Percentiles rank a stretch among this genome's conserved stretches.
Evolutionary conservation across 2,329 filamentous ascomycete species (phyloP).

Genomic region (Dactylellina sp.): DNA sequence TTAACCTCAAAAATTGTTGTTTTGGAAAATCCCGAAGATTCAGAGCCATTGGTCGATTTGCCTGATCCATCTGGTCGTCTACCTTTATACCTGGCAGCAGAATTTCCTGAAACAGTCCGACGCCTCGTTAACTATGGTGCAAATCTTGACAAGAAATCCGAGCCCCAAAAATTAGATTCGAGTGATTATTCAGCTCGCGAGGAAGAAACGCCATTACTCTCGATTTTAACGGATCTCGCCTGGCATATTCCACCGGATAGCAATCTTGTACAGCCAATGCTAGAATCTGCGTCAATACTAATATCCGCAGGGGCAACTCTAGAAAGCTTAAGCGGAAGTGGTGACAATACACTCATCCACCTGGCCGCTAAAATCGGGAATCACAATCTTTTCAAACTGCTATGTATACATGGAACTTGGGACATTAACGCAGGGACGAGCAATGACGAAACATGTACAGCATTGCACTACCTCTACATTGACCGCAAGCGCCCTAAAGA

Average conservation of each 20-base stretch:
- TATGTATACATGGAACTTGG: slow-evolving; percentile 18
- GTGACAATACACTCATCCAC: slow-evolving; percentile 4
- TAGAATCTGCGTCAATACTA: slow-evolving; percentile 1
- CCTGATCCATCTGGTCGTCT: slow-evolving; percentile 2
- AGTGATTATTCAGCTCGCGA: not conserved
- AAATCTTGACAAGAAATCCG: not conserved
- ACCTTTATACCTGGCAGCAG: slow-evolving; percentile 17
- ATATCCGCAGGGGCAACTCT: slow-evolving; percentile 4
- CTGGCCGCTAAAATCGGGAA: not conserved
- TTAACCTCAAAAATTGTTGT: not conserved
- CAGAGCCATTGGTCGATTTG: not conserved
- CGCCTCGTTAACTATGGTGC: slow-evolving; percentile 11
- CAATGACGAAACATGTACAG: not conserved
- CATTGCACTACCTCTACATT: slow-evolving; percentile 6
- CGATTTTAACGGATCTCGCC: not conserved
- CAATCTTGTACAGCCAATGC: not conserved
- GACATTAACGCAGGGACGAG: not conserved
- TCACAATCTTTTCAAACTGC: slow-evolving; percentile 18
- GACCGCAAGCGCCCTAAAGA: not conserved
- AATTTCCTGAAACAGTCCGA: slow-evolving; percentile 13
- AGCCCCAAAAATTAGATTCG: not conserved
- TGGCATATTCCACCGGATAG: not conserved
- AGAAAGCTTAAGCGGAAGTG: not conserved
- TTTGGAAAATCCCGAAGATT: not conserved
- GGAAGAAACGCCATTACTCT: slow-evolving; percentile 13